Base-by-base conservation (phyloP, 164 flowering plant genomes). In the Tinospora cordifolia region DNA sequence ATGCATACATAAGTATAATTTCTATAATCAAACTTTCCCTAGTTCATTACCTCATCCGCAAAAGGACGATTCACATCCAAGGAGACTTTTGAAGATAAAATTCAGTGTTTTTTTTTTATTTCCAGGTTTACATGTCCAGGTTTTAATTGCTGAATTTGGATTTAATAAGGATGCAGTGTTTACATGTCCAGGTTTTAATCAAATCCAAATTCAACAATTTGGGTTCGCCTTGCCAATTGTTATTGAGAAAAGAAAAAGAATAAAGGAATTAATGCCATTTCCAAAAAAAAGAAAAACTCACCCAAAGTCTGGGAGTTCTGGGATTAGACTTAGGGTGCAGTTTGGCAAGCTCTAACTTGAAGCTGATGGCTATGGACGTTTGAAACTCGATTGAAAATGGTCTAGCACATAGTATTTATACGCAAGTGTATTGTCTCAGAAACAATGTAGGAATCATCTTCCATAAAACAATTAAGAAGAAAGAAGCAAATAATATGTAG, bases 361-460 rank as follows among this genome's bases (percentile, higher is more conserved):
- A 92, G 75, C 75, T 89, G 65, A 92, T 80, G 34, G 81, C 83
- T 26, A 92, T 78, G 38, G 83, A 79, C 68, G 88, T 85, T 78
- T 89, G 88, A 79, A 89, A 92, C 84, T 90, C 96, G 14, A 92
- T 74, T 4, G 96, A 87, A 74, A 92, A 92, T 62, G 92, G 90
- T 64, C 98, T 92, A 49, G 88, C 81, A 79, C 14, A 41, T 8
- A 57, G 54, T 64, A 71, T 67, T 49, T 57, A 19, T 39, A 47
- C 5, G 58, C 0, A 60, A 25, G 60, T 60, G 41, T 7, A 60
- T 39, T 59, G 67, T 41, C n/a, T n/a, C 62, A 46, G 66, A 66
- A 63, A 63, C 3, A 11, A n/a, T 0, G 0, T 13, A 11, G 25
- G 34, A 40, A 22, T 65, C 60, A 57, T n/a, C 59, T 13, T 8